Evolutionary conservation across 2,329 filamentous ascomycete genomes (phyloP), one percentile per base, ranked within the genome.

Genomic region (Chrysoporthe austroafricana): DNA sequence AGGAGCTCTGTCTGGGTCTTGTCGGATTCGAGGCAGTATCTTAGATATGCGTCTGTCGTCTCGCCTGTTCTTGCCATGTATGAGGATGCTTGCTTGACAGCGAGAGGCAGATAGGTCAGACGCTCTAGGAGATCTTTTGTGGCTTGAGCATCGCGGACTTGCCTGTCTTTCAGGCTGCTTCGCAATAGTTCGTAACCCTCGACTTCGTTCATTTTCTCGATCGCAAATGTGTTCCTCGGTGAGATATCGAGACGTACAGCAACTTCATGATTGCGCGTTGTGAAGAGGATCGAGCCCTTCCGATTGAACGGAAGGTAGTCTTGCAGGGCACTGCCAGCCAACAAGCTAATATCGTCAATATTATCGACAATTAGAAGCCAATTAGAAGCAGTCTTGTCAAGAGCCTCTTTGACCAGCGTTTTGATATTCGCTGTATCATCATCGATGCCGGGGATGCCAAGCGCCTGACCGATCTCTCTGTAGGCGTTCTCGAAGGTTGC

Each of bases 401-500:
- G 43, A 18, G 70, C 71, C 6, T 46, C 56, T 56, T 79, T 79
- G 4, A 84, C 76, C 2, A 81, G 73, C 16, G 26, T 42, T 54
- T 77, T 80, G 1, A 80, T 63, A 66, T 83, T 77, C 0, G 72
- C 74, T 4, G 77, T 74, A 1, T 75, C 69, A 18, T 80, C 70
- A 5, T 79, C 71, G 4, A 77, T 73, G 5, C 75, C 75, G 1
- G 72, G 48, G 0, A 79, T 61, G 0, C 71, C 61, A 1, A 80
- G 73, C 48, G 63, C 16, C 26, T 66, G 64, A 4, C 75, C 79
- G 42, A 80, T 79, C 0, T 75, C 66, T 13, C 42, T 70, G 63
- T 79, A 82, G 8, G 76, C 76, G 46, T 77, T 73, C 39, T 79
- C 75, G 39, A 82, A 77, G 18, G 44, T 74, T 1, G 71, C 70